Base-by-base conservation (phyloP, 768 basidiomycete species). In the Omphalotus guepiniiformis region DNA sequence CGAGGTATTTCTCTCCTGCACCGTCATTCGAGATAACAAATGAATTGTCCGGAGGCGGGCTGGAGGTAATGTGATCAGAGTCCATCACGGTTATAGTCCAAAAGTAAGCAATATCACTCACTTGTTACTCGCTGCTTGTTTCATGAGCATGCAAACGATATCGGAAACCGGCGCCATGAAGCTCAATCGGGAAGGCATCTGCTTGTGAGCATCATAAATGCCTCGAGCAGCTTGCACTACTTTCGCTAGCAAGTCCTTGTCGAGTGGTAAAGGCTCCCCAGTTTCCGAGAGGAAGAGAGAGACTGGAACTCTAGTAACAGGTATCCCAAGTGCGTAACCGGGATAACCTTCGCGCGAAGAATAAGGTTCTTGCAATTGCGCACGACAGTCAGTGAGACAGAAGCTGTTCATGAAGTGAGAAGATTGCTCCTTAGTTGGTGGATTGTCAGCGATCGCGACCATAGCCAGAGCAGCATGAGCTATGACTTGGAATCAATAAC, bases 11-110 rank as follows among this genome's bases (percentile, higher is more conserved):
- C 25, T 56, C 55, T 2, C 57, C 55, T 13, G 44, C 22, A 2
- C 60, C 60, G 37, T 62, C 59, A 32, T 52, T 54, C 9, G 60
- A 49, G 30, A 55, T 55, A 39, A 46, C 50, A 15, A 57, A 58
- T 13, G 51, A 50, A 6, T 50, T 32, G 41, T 55, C 50, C 13
- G 55, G 53, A 5, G 55, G 26, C 3, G 47, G 45, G 26, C 55
- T 56, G 26, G 16, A 23, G 7, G 13, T n/a, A n/a, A 19, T 12
- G 34, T 5, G 6, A 13, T 38, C 11, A 27, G 21, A 43, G 8
- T 15, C 18, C n/a, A 30, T 15, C n/a, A 18, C 22, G 11, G 25
- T 23, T 19, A 8, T 4, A 35, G n/a, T 40, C 18, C 16, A 3
- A 36, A 19, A 12, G 1, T 22, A 27, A 40, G 3, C 19, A 49